Evolutionary conservation across 2,329 filamentous ascomycete species (phyloP), one percentile per base, ranked within the genome.

Genomic region (Massarina eburnea): DNA sequence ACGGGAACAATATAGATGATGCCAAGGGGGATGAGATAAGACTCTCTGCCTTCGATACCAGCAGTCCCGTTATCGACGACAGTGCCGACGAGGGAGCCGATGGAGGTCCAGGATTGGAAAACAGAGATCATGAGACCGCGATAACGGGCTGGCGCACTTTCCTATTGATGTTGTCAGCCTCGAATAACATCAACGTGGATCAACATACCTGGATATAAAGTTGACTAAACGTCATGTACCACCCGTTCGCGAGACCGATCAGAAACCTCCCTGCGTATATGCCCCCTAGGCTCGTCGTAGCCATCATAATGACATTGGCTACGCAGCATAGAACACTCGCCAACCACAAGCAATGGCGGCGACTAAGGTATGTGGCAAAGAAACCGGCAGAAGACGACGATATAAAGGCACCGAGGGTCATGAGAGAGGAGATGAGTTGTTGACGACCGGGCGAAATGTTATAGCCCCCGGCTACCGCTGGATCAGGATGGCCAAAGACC

Each of bases 181-280:
- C 9, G 17, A 8, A 24, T 20, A 5, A 18, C 19, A 14, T 27
- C 7, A 26, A 24, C 20, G n/a, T 8, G 24, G 10, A 12, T 17
- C 8, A 14, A 29, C 45, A 3, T 43, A 59, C 60, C 58, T 79
- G 77, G n/a, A 79, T 72, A 55, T 76, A 78, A 1, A 79, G 61
- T 49, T 78, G 76, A 1, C 73, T 71, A 52, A 77, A 81, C 3
- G 78, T 81, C 78, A 81, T 80, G 59, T 80, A 76, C 62, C 79
- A 75, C 2, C 64, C 64, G 39, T 67, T 67, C 6, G 79, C 77
- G 17, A 82, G 49, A 3, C 80, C 80, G 43, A 82, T 78, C n/a
- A 83, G 59, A 4, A 82, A 66, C 9, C 80, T 73, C 4, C 78
- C 80, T 18, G 73, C 72, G 42, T 83, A 82, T 3, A 83, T 71